Percentiles rank a stretch among this genome's conserved stretches.
Evolutionary conservation across 2,329 filamentous ascomycete genomes (phyloP).

Genomic region (Aspergillus neoniger): DNA sequence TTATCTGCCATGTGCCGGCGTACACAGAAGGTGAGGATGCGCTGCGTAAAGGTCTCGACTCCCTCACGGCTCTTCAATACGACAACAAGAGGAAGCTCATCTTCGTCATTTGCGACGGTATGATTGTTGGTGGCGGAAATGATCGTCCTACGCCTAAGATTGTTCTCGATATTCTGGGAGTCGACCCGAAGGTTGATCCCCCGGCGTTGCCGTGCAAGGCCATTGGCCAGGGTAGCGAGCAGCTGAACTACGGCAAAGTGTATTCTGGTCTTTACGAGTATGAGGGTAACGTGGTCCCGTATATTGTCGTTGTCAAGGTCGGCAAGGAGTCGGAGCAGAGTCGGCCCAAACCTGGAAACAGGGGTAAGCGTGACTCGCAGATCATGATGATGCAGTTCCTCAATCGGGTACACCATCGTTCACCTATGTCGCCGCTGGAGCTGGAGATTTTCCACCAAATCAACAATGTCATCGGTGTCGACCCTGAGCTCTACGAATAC

Average conservation of each 20-base stretch:
- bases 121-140: conserved; percentile 94
- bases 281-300: conserved; percentile 96
- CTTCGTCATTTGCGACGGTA: conserved; percentile 39
- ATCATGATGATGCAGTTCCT: conserved; percentile 96
- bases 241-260: conserved; percentile 97
- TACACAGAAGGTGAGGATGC: conserved; percentile 98
- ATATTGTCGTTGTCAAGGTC: conserved; percentile 93
- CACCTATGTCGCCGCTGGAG: conserved; percentile 93
- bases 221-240: conserved; percentile 81
- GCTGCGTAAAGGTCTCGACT: conserved; percentile 87
- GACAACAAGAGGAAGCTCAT: conserved; percentile 94
- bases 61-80: conserved; percentile 89
- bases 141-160: conserved; percentile 97
- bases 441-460: conserved; percentile 99
- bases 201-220: conserved; percentile 93
- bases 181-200: conserved; percentile 94
- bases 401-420: conserved; percentile 92
- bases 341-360: conserved; percentile 92
- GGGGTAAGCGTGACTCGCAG: conserved; percentile 97
- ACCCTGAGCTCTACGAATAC: conserved; percentile 96
- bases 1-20: conserved; percentile 96
- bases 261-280: conserved; percentile 98
- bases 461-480: conserved; percentile 98
- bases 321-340: conserved; percentile 93
- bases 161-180: conserved; percentile 92